Evolutionary conservation across 495 filamentous ascomycete species (phyloP), one percentile per base, ranked within the genome.

Genomic region (Penicillium samsonianum): DNA sequence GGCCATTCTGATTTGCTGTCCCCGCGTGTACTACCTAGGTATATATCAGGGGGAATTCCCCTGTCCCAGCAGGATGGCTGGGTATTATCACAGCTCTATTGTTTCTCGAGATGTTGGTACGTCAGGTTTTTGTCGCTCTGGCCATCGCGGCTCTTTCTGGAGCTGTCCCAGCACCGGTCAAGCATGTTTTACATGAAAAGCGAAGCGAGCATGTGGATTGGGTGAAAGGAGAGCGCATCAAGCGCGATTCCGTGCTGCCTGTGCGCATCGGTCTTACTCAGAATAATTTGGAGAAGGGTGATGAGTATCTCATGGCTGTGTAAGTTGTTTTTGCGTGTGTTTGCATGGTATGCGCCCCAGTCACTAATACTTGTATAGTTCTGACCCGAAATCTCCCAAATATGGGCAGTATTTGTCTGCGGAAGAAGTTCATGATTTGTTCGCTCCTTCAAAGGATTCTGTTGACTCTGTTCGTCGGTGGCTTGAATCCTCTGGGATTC

Each of bases 361-460:
- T 35, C 51, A 71, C 31, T 47, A 64, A 63, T 42, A 12, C 2
- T 66, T 78, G 43, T 72, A 80, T n/a, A 81, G 90, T 58, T 85
- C 86, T 9, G 82, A 82, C 4, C 88, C 88, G 2, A 73, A 73
- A 30, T 80, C 85, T 58, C 61, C 78, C 19, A 73, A 74, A 7
- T 90, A 90, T 64, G 88, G 88, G 4, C 68, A 83, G 59, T 84
- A 90, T 61, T 80, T 61, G 70, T 87, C 72, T 71, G 75, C 61
- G 57, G 75, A 84, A 16, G 76, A 83, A 61, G 77, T 86, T 61
- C 80, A 80, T 61, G 70, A 72, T 14, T 73, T 85, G 68, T 71
- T 87, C 50, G 73, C 77, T 33, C 83, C 85, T 5, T 77, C 66
- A 5, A 69, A 69, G 5, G 67, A 78, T 8, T 74, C 84, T 5